Percentiles rank a stretch among this genome's conserved stretches.
Conservation (phyloP, 345 rosid species). For the Trapa bicornis region DNA sequence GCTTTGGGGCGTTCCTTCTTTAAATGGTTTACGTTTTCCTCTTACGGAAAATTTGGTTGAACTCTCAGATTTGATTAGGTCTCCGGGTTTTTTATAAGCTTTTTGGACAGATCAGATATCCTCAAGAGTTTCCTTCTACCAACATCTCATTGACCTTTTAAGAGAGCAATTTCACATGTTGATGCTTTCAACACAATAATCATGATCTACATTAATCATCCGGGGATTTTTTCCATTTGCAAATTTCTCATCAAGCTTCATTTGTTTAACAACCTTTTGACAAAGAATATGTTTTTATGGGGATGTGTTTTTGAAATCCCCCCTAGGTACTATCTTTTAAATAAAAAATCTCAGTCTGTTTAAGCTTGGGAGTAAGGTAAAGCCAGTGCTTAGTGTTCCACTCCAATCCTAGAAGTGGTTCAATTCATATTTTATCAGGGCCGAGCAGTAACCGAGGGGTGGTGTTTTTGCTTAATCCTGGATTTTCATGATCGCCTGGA, state of each 20-base stretch:
- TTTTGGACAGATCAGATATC: neutral
- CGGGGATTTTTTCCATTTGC: neutral
- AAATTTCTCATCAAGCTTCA: neutral
- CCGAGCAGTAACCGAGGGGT: too few species aligned
- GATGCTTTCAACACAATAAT: neutral
- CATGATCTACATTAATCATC: neutral
- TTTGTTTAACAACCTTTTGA: neutral
- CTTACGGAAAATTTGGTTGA: neutral
- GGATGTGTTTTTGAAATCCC: neutral
- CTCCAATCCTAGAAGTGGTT: neutral
- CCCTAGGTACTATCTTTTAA: neutral
- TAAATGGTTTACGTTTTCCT: conserved; percentile 11
- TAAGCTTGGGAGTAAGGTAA: neutral
- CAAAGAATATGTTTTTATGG: neutral
- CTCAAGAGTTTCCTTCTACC: neutral
- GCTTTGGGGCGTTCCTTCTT: conserved; percentile 91
- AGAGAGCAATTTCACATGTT: neutral
- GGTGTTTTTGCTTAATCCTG: neutral
- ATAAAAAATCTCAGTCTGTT: neutral
- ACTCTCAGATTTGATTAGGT: neutral
- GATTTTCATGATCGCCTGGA: neutral
- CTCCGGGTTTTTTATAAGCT: neutral
- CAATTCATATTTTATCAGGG: neutral
- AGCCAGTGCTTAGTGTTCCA: neutral
- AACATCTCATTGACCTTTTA: neutral